Evolutionary conservation across 2,329 filamentous ascomycete species (phyloP), one percentile per base, ranked within the genome.

Genomic region (Lasiodiplodia sp.): DNA sequence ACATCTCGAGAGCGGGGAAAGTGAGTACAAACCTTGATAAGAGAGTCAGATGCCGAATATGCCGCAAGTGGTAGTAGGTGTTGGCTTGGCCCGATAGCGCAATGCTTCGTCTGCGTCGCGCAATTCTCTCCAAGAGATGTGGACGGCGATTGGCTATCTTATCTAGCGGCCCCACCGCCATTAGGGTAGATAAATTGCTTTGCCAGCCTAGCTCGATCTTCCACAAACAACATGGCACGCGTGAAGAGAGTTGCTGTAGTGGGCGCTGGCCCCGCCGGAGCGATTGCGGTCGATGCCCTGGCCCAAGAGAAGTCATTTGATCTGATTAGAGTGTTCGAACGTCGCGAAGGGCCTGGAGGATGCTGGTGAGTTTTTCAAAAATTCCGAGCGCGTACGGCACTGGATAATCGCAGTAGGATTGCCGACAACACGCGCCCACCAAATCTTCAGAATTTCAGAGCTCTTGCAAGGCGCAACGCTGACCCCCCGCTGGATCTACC

Each of bases 301-400:
- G 83, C 82, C 31, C 83, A 87, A 73, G 88, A 91, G 74, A 81
- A 87, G 70, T 74, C 79, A 0, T 90, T 90, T 72, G 85, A 89
- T 69, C 76, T 81, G 2, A 87, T 90, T 67, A 83, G 86, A 6
- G 87, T 90, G 0, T 91, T 90, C 73, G 88, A 91, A 74, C 81
- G 88, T 34, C 83, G 87, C 63, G 86, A 88, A 70, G 83, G 81
- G 16, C 81, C 87, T 1, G 88, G 88, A 63, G 88, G 88, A 21
- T 88, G 86, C 67, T 91, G 88, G 88, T 89, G 75, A 76, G 83
- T 38, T 16, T 10, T 47, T 5, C 23, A 8, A 28, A 7, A 28
- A 23, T 38, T 8, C 16, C 55, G 16, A 23, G 21, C 25, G 51
- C 11, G 11, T 7, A 47, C 7, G 44, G 44, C 18, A n/a, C 11